Conservation (phyloP, 2,329 filamentous ascomycete genomes). For the Neofusicoccum kwambonambiense region DNA sequence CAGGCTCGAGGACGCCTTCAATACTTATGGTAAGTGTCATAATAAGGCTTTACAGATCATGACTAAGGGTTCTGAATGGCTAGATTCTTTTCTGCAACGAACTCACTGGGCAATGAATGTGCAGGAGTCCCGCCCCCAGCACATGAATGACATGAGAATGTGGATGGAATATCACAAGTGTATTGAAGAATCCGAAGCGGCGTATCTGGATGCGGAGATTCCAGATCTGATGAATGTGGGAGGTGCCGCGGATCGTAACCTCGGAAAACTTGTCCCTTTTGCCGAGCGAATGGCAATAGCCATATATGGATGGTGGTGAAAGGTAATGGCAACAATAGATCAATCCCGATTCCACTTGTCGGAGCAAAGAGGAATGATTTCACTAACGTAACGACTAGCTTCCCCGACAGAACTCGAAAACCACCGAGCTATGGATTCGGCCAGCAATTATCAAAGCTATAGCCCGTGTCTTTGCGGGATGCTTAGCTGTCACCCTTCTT, state of each 20-base stretch:
- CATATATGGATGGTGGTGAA: neutral
- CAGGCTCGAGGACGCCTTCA: no score
- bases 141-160: no score
- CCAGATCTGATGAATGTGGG: neutral
- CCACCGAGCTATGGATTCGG: neutral
- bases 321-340: neutral
- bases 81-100: no score
- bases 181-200: neutral
- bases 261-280: neutral
- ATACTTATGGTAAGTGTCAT: no score
- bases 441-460: neutral
- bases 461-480: neutral
- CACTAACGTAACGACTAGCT: neutral
- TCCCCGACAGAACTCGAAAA: neutral
- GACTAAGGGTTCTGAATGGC: no score
- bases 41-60: no score
- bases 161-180: neutral
- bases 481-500: neutral
- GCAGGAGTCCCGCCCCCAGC: no score
- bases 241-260: neutral
- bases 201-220: neutral
- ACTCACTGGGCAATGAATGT: no score
- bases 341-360: neutral
- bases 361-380: neutral
- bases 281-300: neutral